Evolutionary conservation across 2,329 filamentous ascomycete species (phyloP).

Genomic region (Colletotrichum sp.): DNA sequence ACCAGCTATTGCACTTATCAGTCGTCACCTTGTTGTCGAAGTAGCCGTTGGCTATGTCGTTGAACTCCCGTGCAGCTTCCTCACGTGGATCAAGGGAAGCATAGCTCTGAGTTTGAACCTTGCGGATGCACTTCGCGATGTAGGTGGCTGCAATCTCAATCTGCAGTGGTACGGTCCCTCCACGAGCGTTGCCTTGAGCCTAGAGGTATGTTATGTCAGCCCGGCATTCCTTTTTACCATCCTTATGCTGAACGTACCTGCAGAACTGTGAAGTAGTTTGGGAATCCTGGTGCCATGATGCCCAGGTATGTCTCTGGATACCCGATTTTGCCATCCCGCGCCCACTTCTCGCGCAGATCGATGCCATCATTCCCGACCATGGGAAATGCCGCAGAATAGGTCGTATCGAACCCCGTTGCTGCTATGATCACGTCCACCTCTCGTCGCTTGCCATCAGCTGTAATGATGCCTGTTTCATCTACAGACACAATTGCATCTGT

Average conservation of each 20-base stretch:
- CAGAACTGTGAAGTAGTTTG: not conserved
- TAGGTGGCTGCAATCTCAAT: not conserved
- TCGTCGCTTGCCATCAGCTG: not conserved
- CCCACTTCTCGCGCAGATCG: not conserved
- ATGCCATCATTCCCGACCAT: not conserved
- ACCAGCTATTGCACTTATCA: constrained; percentile 23
- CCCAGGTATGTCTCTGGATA: not conserved
- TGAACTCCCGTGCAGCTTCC: not conserved
- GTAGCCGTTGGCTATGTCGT: not conserved
- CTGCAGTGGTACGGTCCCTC: not conserved
- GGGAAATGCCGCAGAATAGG: not conserved
- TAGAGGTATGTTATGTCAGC: not conserved
- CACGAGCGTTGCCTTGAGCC: not conserved
- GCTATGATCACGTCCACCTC: not conserved
- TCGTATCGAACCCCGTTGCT: not conserved
- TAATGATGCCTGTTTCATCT: not conserved
- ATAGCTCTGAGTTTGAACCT: not conserved
- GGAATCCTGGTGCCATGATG: not conserved
- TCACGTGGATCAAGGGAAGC: not conserved
- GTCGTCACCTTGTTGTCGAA: constrained; percentile 14
- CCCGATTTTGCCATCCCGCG: not conserved
- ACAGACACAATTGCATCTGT: not conserved
- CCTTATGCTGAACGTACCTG: not conserved
- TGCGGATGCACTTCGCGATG: not conserved
- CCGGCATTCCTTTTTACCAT: fast-evolving